A percentile compares a stretch with the other conserved stretches of the same genome.
Evolutionary conservation across 2,329 filamentous ascomycete genomes (phyloP).

Genomic region (Colletotrichum sp.): DNA sequence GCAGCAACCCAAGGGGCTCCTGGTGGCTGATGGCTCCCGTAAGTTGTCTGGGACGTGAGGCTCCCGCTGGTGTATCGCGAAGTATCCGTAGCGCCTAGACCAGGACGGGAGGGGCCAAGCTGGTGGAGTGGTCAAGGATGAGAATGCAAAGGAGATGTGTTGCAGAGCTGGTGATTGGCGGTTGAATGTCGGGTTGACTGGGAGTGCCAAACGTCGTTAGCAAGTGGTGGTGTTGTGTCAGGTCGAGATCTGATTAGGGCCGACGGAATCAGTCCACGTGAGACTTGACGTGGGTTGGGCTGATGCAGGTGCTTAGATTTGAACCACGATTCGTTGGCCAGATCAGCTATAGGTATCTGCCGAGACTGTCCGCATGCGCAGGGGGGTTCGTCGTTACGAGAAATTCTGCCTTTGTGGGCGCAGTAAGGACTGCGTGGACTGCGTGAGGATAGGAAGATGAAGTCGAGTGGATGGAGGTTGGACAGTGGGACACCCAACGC

Average conservation of each 20-base stretch:
- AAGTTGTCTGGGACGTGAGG: slow-evolving; percentile 15
- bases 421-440: not conserved
- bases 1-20: slow-evolving; percentile 4
- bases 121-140: not conserved
- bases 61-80: slow-evolving; percentile 4
- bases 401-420: not conserved
- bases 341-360: not conserved
- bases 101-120: not conserved
- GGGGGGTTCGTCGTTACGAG: not conserved
- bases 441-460: not conserved
- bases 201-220: not conserved
- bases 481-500: not conserved
- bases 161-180: not conserved
- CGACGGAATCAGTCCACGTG: not conserved
- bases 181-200: not conserved
- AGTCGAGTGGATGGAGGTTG: not conserved
- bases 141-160: not conserved
- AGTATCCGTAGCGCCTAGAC: not conserved
- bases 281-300: not conserved
- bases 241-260: not conserved
- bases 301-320: not conserved
- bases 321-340: not conserved
- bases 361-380: not conserved
- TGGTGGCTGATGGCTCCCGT: slow-evolving; percentile 9
- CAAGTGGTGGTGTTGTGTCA: not conserved